These are phyloP conservation scores for Nemania bipapillata DNA, from an alignment of 2,329 filamentous ascomycete genomes.

Conservation along the genomic window DNA sequence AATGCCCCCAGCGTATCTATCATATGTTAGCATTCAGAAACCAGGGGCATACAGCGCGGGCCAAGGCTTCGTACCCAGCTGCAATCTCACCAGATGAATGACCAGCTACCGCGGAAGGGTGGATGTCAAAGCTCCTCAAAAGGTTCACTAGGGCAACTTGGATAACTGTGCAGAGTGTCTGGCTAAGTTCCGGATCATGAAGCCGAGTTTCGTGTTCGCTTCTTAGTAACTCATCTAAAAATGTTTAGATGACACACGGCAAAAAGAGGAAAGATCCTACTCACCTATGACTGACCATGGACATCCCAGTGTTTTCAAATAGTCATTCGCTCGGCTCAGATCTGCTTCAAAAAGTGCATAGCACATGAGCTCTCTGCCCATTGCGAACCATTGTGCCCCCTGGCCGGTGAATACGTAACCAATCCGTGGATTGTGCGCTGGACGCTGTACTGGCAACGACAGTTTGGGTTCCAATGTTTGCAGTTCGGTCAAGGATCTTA, in stretches of 20 bases:
- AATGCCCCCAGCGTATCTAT: neutral
- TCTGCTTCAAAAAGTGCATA: neutral
- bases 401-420: constrained; percentile 9
- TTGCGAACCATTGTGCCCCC: neutral
- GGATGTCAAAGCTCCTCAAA: neutral
- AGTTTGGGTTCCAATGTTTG: neutral
- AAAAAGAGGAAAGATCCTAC: neutral
- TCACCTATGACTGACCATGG: constrained; percentile 8
- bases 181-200: constrained; percentile 5
- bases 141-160: constrained; percentile 18
- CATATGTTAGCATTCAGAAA: too few relatives aligned
- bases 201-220: neutral
- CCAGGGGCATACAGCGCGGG: neutral
- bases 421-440: neutral
- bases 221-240: neutral
- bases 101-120: constrained; percentile 13
- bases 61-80: constrained; percentile 7
- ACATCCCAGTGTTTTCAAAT: neutral
- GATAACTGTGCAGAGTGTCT: constrained; percentile 13
- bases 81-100: constrained; percentile 31
- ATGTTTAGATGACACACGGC: neutral
- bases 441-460: neutral
- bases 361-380: neutral
- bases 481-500: neutral
- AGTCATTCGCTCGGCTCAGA: neutral